phyloP scores from a whole-genome alignment of 1,139 yeast genomes.

The Yamadazyma diddensiae region DNA sequence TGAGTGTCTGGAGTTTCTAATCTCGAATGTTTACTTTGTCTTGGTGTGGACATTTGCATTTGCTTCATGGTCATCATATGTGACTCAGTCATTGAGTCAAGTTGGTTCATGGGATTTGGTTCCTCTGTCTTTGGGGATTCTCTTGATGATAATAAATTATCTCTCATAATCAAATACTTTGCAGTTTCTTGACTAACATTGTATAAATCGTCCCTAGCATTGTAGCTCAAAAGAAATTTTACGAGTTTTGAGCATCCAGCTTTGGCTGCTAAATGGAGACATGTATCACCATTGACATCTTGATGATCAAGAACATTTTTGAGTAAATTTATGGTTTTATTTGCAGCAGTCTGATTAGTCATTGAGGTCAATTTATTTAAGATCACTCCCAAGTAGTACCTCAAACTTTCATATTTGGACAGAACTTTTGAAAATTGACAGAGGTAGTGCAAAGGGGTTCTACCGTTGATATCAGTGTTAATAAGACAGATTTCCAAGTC shows the following conservation, averaged over 20 bases:
- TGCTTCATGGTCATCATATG: slow-evolving; percentile 4
- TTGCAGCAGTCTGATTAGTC: slow-evolving; percentile 26
- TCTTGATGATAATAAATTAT: slow-evolving; percentile 15
- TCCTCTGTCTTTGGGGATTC: slow-evolving; percentile 8
- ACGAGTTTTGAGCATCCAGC: slow-evolving; percentile 39
- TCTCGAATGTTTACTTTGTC: slow-evolving; percentile 25
- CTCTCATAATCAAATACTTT: slow-evolving; percentile 27
- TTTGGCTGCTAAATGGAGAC: slow-evolving; percentile 60
- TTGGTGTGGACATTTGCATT: slow-evolving; percentile 36
- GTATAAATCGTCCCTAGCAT: slow-evolving; percentile 47
- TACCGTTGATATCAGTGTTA: slow-evolving; percentile 68
- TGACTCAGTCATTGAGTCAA: slow-evolving; percentile 3
- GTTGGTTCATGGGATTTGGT: slow-evolving; percentile 3
- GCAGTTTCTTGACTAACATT: slow-evolving; percentile 43
- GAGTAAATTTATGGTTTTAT: slow-evolving; percentile 43
- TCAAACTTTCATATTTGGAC: slow-evolving; percentile 44
- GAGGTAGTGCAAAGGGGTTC: slow-evolving; percentile 72
- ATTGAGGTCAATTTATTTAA: slow-evolving; percentile 36
- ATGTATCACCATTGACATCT: slow-evolving; percentile 68
- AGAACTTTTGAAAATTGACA: slow-evolving; percentile 57
- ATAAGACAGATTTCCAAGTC: slow-evolving; percentile 67
- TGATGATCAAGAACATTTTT: slow-evolving; percentile 65
- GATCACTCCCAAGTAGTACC: slow-evolving; percentile 38
- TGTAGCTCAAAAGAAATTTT: slow-evolving; percentile 37
- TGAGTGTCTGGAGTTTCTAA: slow-evolving; percentile 49